A percentile compares a stretch with the other conserved stretches of the same genome.
Evolutionary conservation across 2,329 filamentous ascomycete species (phyloP).

Genomic region (Cercospora sojina): DNA sequence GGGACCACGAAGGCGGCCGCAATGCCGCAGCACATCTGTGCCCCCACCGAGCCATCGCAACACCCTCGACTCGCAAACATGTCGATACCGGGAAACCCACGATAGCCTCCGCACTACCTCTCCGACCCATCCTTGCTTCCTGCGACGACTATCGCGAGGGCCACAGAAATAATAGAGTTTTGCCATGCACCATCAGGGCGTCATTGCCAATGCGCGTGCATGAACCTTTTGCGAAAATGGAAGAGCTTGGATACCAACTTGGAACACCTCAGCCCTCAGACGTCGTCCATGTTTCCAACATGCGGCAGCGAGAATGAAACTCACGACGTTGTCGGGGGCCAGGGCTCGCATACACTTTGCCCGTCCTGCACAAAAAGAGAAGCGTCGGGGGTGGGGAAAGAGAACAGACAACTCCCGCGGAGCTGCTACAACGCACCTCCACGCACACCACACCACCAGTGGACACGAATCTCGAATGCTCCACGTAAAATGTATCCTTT

Average conservation of each 20-base stretch:
- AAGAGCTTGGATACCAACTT: background rate
- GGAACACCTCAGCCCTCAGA: background rate
- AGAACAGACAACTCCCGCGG: background rate
- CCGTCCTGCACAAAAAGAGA: background rate
- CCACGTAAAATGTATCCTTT: background rate
- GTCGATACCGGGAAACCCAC: background rate
- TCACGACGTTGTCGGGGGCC: background rate
- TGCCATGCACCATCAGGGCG: background rate
- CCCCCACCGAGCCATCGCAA: background rate
- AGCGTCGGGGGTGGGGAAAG: background rate
- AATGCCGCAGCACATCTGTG: background rate
- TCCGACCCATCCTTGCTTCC: background rate
- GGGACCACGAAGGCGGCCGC: background rate
- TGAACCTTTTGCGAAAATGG: background rate
- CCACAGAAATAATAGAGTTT: background rate
- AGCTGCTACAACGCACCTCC: background rate
- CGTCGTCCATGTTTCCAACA: background rate
- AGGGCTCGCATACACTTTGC: background rate
- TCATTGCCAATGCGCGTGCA: background rate
- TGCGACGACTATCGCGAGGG: background rate
- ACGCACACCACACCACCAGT: background rate
- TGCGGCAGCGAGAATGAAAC: background rate
- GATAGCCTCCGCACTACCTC: background rate
- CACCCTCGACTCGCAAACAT: background rate
- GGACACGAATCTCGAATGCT: background rate